phyloP scores from a whole-genome alignment of 2,329 filamentous ascomycete species.

The Septoria linicola region DNA sequence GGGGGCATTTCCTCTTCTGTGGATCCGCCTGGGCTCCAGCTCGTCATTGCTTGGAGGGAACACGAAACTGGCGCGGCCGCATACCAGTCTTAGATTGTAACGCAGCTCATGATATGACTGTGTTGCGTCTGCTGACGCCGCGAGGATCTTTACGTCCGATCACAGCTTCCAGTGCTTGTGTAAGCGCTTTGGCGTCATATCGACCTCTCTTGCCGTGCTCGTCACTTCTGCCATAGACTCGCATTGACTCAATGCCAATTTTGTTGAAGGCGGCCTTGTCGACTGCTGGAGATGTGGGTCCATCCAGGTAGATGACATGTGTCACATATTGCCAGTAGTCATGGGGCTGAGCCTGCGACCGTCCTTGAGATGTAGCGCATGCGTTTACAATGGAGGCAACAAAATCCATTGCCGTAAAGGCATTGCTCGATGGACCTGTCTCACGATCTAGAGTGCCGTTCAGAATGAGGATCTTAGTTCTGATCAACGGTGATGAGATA shows the following conservation, averaged over 20 bases:
- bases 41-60: background rate
- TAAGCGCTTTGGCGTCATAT: conserved; percentile 75
- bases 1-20: conserved; percentile 26
- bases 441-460: conserved; percentile 85
- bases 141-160: conserved; percentile 64
- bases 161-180: conserved; percentile 73
- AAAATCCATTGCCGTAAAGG: conserved; percentile 77
- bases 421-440: conserved; percentile 66
- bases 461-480: conserved; percentile 76
- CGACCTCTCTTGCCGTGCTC: conserved; percentile 56
- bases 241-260: conserved; percentile 74
- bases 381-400: conserved; percentile 75
- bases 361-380: conserved; percentile 64
- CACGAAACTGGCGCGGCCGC: background rate
- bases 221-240: conserved; percentile 69
- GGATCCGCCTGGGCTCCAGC: conserved; percentile 10
- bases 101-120: conserved; percentile 41
- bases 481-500: conserved; percentile 50
- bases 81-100: background rate
- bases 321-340: conserved; percentile 72
- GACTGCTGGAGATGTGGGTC: conserved; percentile 66
- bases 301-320: conserved; percentile 78
- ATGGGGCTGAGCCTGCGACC: conserved; percentile 28
- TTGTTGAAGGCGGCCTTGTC: conserved; percentile 62
- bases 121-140: conserved; percentile 58